Evolutionary conservation across 805 yeast species (phyloP).

Genomic region (Metschnikowia borealis): DNA sequence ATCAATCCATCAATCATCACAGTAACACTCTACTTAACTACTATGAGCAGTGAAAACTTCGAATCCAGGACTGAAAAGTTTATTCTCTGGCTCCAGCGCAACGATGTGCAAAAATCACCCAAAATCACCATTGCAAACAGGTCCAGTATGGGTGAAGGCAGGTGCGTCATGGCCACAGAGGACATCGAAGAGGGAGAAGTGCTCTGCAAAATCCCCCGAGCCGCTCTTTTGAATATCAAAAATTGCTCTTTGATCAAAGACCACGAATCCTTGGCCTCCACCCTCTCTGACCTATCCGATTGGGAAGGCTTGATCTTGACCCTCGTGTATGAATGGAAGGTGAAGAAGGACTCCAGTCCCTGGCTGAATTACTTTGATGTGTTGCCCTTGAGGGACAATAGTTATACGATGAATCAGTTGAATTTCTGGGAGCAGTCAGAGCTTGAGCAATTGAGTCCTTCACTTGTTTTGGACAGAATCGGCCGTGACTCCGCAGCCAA

Average conservation of each 20-base stretch:
- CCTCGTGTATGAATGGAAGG: conserved; percentile 55
- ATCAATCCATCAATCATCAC: neutral
- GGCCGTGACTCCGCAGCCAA: conserved; percentile 66
- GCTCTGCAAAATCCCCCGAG: conserved; percentile 66
- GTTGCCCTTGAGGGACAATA: conserved; percentile 48
- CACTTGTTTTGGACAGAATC: conserved; percentile 62
- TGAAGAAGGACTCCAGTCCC: conserved; percentile 41
- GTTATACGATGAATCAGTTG: conserved; percentile 52
- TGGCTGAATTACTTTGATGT: conserved; percentile 75
- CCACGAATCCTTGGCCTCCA: conserved; percentile 27
- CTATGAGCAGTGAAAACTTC: neutral
- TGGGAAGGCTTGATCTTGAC: conserved; percentile 80
- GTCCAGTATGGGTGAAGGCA: conserved; percentile 59
- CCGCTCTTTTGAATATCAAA: conserved; percentile 52
- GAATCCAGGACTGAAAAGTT: conserved; percentile 19
- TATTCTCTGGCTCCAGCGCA: conserved; percentile 24
- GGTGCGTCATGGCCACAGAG: conserved; percentile 66
- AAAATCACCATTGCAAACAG: conserved; percentile 61
- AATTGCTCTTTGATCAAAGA: conserved; percentile 45
- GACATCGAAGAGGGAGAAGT: conserved; percentile 60
- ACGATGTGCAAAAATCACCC: conserved; percentile 46
- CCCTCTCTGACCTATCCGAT: conserved; percentile 45
- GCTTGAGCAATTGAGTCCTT: conserved; percentile 55
- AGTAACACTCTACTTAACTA: neutral
- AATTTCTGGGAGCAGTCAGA: conserved; percentile 79